These are phyloP conservation scores for Apiosordaria backusii DNA, from an alignment of 495 filamentous ascomycete genomes.

Conservation along the genomic window DNA sequence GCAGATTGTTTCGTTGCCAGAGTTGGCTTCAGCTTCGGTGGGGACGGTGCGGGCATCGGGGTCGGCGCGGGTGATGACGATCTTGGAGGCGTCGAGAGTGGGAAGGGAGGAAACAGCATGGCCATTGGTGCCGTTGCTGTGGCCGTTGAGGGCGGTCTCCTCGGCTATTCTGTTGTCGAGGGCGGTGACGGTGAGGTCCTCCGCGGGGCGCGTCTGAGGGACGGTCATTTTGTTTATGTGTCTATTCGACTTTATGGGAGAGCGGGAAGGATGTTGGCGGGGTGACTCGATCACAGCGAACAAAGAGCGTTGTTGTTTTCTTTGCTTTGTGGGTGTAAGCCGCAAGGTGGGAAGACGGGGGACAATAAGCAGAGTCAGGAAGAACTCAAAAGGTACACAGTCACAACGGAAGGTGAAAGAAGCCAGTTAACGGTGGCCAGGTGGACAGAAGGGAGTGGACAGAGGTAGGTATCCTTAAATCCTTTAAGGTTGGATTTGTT, in stretches of 20 bases:
- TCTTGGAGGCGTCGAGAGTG: conserved; percentile 66
- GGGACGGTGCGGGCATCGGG: conserved; percentile 67
- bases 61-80: conserved; percentile 62
- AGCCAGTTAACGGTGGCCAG: background rate
- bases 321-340: background rate
- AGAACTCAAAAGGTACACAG: background rate
- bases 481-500: conserved; percentile 1
- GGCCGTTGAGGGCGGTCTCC: conserved; percentile 26
- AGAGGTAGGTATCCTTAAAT: background rate
- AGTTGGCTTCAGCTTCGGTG: conserved; percentile 45
- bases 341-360: background rate
- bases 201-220: conserved; percentile 16
- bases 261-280: conserved; percentile 1
- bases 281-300: background rate
- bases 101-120: conserved; percentile 25
- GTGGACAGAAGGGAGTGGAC: background rate
- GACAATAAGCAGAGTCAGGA: background rate
- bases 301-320: conserved; percentile 5
- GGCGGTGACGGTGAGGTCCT: conserved; percentile 42
- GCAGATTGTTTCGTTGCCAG: conserved; percentile 55
- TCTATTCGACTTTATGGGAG: conserved; percentile 11
- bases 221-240: conserved; percentile 25
- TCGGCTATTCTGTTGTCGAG: conserved; percentile 40
- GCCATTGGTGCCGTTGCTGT: conserved; percentile 29
- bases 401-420: background rate